A percentile compares a stretch with the other conserved stretches of the same genome.
These are phyloP conservation scores for Solanum chilense DNA, from an alignment of 257 asterid species.

Conservation along the genomic window DNA sequence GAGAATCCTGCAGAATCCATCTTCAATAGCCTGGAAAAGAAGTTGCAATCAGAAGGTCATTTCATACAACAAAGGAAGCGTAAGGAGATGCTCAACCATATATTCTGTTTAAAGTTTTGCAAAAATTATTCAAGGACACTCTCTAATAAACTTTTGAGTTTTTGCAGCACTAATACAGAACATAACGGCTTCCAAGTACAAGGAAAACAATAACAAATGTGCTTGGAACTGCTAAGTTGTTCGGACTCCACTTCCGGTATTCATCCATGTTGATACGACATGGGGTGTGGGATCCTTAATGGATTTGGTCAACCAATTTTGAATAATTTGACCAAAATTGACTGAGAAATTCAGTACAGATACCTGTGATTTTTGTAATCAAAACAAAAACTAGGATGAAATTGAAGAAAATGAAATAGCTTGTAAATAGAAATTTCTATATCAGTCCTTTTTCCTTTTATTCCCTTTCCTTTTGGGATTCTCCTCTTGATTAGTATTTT, in stretches of 20 bases:
- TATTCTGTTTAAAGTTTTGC: background rate
- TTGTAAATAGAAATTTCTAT: background rate
- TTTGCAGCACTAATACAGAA: background rate
- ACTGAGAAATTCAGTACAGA: background rate
- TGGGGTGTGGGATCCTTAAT: background rate
- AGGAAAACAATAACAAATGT: background rate
- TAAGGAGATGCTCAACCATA: background rate
- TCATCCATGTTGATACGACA: background rate
- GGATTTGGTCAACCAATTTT: background rate
- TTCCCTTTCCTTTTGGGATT: background rate
- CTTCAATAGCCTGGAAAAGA: slow-evolving; percentile 18
- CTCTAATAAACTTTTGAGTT: background rate
- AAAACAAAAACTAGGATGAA: background rate
- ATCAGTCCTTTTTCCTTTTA: background rate
- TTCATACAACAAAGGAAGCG: background rate
- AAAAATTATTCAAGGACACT: background rate
- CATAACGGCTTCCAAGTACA: background rate
- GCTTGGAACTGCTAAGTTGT: background rate
- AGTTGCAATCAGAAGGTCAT: background rate
- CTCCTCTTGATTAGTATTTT: background rate
- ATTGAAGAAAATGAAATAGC: background rate
- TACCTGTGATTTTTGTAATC: background rate
- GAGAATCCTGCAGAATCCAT: slow-evolving; percentile 50
- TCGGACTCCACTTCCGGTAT: background rate
- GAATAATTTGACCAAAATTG: background rate